These are phyloP conservation scores for Rhynchosporium agropyri DNA, from an alignment of 2,329 filamentous ascomycete genomes.

Conservation along the genomic window DNA sequence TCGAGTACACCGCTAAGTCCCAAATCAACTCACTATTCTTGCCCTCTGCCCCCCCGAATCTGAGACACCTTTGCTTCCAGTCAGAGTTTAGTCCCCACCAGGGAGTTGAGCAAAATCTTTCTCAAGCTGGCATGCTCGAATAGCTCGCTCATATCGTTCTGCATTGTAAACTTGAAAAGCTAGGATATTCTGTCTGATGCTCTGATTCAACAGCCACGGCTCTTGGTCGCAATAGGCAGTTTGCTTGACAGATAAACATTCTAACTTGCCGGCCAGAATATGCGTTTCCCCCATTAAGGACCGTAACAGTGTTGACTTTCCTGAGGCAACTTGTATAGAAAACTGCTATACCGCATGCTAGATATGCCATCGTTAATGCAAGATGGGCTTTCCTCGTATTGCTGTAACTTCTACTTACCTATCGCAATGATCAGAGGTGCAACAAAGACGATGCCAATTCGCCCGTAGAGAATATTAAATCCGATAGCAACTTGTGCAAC, in stretches of 20 bases:
- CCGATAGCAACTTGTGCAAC: slow-evolving; percentile 43
- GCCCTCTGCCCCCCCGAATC: slow-evolving; percentile 19
- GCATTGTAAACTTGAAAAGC: slow-evolving; percentile 44
- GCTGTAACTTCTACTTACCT: too few relatives aligned
- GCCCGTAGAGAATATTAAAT: slow-evolving; percentile 40
- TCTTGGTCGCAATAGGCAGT: slow-evolving; percentile 13
- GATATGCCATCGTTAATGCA: slow-evolving; percentile 37
- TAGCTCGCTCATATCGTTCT: slow-evolving; percentile 41
- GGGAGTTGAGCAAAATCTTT: slow-evolving; percentile 33
- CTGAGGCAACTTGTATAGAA: slow-evolving; percentile 14
- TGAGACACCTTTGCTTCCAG: slow-evolving; percentile 26
- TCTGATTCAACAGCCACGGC: slow-evolving; percentile 41
- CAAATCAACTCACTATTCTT: slow-evolving; percentile 25
- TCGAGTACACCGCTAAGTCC: too few relatives aligned
- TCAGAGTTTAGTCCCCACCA: slow-evolving; percentile 32
- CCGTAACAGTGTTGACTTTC: slow-evolving; percentile 32
- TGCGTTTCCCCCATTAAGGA: slow-evolving; percentile 40
- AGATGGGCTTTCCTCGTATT: slow-evolving; percentile 34
- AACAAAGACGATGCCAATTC: slow-evolving; percentile 35
- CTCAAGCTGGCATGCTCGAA: slow-evolving; percentile 33
- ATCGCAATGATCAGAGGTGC: slow-evolving; percentile 48
- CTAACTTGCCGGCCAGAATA: not conserved
- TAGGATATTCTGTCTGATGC: slow-evolving; percentile 46
- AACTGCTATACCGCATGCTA: not conserved
- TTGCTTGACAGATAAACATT: not conserved